Evolutionary conservation across 371 early-diverging fungal genomes (phyloP), one percentile per base, ranked within the genome.

Genomic region (Mucor saturninus): DNA sequence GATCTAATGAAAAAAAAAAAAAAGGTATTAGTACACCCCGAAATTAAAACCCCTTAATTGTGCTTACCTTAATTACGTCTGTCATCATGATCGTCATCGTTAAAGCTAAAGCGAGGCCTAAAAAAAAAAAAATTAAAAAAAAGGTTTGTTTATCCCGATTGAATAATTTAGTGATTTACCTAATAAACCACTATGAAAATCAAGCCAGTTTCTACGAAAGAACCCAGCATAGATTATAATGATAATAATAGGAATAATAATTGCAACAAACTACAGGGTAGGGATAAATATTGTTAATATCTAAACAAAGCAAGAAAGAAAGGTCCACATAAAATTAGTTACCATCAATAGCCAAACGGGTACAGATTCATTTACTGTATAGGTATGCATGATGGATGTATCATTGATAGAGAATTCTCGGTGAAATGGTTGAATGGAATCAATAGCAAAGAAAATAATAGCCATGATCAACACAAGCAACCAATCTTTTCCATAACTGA

Each of bases 391-490:
- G 52, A 93, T 87, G 8, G 86, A 79, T 39, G 79, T 83, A 71
- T 93, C 90, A 3, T 76, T 74, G 32, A 91, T 73, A 13, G 89
- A 89, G 73, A 93, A 91, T 54, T 81, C 74, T 57, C 92, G 85
- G 56, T 86, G 86, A 73, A 81, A 90, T 1, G 93, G 92, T 30
- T 80, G 68, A 21, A 91, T 67, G n/a, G 68, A 65, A 59, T 89
- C 87, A 46, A 92, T 74, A 38, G 77, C 69, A 29, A 76, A 83
- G 65, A 87, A 90, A 21, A 75, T 76, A 8, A 68, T 68, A 0
- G 83, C 78, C 82, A 91, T 86, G n/a, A 86, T 55, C 2, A 86
- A 42, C 26, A 90, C 83, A 14, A 89, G 67, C 0, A 77, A 8
- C 88, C 91, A 91, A 75, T 92, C 92, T 28, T 79, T 77, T 38